Base-by-base conservation (phyloP, 177 flowering plant genomes). In the Vitis hybrid region DNA sequence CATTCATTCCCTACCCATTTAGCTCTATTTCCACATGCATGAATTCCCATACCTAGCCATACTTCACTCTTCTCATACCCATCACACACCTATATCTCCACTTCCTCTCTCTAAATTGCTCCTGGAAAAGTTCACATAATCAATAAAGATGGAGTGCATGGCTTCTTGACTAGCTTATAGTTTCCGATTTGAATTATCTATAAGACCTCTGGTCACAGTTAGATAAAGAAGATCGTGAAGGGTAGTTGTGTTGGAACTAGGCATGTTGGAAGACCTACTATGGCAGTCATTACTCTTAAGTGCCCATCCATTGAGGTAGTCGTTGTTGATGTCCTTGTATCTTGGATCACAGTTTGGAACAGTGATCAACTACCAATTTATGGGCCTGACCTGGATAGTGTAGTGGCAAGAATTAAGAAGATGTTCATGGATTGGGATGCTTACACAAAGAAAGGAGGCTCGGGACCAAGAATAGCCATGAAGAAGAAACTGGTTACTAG, bases 351-450 rank as follows among this genome's bases (percentile, higher is more conserved):
- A 23, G 74, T 69, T 5, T 71, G 74, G 69, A 71, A 71, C 64
- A 64, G 69, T 49, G 74, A 30, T 50, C 14, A 11, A 5, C 74
- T 72, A 18, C 74, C 74, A n/a, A 72, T 72, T 30, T 72, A 72
- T 60, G 74, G 65, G 52, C 70, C 70, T 8, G 70, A 65, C 17
- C 74, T 72, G 1, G 74, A 72, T 18, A 72, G 32, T 48, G 74
- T 69, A 57, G 64, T 17, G 74, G 69, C 1, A 71, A 57, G 64
- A 71, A 71, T 93, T 72, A 91, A 93, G 91, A 88, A 97, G 84
- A 97, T 93, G 30, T 93, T 93, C 59, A 93, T 93, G 98, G 98
- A 93, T 74, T 72, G 98, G 71, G 95, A 93, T 70, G 91, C 95
- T 14, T 93, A 91, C 58, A 95, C 98, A 0, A 89, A 95, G 85